A percentile compares a stretch with the other conserved stretches of the same genome.
These are phyloP conservation scores for Pleurotus giganteus DNA, from an alignment of 768 basidiomycete genomes.

Conservation along the genomic window DNA sequence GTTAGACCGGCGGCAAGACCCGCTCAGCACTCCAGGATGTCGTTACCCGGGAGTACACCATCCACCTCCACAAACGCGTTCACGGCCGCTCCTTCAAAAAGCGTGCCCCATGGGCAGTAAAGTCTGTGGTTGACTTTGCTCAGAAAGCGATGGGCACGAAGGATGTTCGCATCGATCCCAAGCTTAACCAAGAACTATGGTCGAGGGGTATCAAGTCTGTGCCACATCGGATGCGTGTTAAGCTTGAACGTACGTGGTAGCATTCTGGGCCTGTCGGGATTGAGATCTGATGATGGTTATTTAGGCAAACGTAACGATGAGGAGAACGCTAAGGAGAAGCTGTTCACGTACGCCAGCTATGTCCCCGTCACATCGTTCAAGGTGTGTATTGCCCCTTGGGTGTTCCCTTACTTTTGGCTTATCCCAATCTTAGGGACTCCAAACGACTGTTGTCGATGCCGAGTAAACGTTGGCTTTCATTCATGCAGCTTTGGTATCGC, in stretches of 20 bases:
- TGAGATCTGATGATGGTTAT: background rate
- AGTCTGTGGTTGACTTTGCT: constrained; percentile 90
- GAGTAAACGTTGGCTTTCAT: constrained; percentile 45
- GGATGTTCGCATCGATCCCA: constrained; percentile 93
- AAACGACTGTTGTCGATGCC: constrained; percentile 80
- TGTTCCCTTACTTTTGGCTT: background rate
- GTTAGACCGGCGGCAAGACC: constrained; percentile 76
- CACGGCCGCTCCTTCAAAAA: constrained; percentile 96
- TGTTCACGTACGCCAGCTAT: constrained; percentile 87
- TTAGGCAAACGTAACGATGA: constrained; percentile 98
- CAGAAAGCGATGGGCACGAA: constrained; percentile 93
- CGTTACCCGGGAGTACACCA: constrained; percentile 98
- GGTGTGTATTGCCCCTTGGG: constrained; percentile 41
- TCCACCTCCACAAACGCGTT: constrained; percentile 94
- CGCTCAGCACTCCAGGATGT: constrained; percentile 98
- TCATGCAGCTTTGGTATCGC: background rate
- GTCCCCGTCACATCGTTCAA: constrained; percentile 82
- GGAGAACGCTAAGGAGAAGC: constrained; percentile 97
- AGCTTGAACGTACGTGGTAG: constrained; percentile 80
- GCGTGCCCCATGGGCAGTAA: constrained; percentile 95
- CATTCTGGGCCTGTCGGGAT: constrained; percentile 8
- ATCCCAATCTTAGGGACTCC: constrained; percentile 59
- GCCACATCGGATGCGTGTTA: constrained; percentile 88
- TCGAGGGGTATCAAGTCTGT: constrained; percentile 90
- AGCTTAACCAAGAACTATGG: constrained; percentile 97